phyloP scores from a whole-genome alignment of 1,139 yeast genomes.

The Zygosaccharomyces pseudobailii region DNA sequence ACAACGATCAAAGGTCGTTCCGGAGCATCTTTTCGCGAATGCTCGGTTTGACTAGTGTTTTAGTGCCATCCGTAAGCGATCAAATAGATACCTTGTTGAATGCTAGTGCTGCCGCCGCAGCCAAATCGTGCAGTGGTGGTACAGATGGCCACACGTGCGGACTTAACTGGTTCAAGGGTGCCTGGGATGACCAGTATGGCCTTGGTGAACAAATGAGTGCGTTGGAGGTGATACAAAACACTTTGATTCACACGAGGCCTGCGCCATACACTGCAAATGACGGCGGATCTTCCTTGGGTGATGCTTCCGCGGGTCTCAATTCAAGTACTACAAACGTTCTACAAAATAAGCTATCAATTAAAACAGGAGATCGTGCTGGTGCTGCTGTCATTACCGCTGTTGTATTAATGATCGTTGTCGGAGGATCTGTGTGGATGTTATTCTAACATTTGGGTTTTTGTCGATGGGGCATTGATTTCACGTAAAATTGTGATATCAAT shows the following conservation, averaged over 20 bases:
- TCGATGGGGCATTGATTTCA: not conserved
- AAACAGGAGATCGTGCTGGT: constrained; percentile 70
- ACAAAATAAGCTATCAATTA: constrained; percentile 44
- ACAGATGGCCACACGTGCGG: constrained; percentile 76
- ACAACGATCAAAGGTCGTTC: constrained; percentile 61
- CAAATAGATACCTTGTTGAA: constrained; percentile 40
- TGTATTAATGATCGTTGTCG: constrained; percentile 55
- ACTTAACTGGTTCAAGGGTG: constrained; percentile 48
- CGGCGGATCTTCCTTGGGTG: constrained; percentile 48
- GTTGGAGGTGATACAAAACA: constrained; percentile 55
- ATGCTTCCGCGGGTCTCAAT: constrained; percentile 42
- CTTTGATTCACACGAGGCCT: constrained; percentile 38
- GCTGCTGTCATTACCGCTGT: constrained; percentile 80
- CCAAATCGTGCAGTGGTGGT: constrained; percentile 69
- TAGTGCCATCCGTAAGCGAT: constrained; percentile 46
- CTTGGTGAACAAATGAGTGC: constrained; percentile 79
- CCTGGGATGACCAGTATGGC: constrained; percentile 66
- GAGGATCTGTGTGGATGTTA: constrained; percentile 71
- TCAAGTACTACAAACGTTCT: constrained; percentile 33
- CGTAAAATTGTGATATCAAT: not conserved
- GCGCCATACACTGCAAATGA: constrained; percentile 41
- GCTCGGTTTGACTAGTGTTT: constrained; percentile 45
- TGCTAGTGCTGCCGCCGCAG: constrained; percentile 60
- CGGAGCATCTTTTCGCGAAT: constrained; percentile 55
- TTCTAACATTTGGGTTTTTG: constrained; percentile 29